Conservation (phyloP, 495 filamentous ascomycete genomes). For the Clavariopsis aquatica region DNA sequence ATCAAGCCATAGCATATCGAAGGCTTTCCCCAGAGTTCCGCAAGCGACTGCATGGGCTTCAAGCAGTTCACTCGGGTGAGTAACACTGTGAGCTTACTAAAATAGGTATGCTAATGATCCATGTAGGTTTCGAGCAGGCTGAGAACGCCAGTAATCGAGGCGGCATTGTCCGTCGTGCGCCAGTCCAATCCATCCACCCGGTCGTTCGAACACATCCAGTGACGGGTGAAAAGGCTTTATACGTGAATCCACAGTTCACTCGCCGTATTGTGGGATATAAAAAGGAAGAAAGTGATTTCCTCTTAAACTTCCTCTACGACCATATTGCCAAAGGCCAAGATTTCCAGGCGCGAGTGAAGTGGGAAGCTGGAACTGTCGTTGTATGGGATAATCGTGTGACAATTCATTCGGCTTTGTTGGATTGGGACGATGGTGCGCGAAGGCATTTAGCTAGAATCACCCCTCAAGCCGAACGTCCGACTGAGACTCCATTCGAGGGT, state of each 20-base stretch:
- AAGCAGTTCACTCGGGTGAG: constrained; percentile 69
- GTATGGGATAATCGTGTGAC: constrained; percentile 90
- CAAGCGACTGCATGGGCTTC: constrained; percentile 73
- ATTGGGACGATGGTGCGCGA: constrained; percentile 77
- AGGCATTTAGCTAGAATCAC: constrained; percentile 82
- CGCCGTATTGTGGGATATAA: constrained; percentile 72
- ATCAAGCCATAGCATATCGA: constrained; percentile 74
- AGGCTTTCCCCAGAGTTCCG: constrained; percentile 71
- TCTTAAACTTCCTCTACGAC: constrained; percentile 86
- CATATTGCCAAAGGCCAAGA: constrained; percentile 80
- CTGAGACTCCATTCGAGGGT: constrained; percentile 64
- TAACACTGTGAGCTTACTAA: background rate
- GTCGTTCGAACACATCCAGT: constrained; percentile 75
- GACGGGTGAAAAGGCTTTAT: constrained; percentile 84
- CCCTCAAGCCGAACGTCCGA: constrained; percentile 76
- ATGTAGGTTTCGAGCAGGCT: constrained; percentile 52
- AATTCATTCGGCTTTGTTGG: constrained; percentile 72
- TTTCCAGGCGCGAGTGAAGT: constrained; percentile 85
- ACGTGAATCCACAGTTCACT: constrained; percentile 82
- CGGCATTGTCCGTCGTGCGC: constrained; percentile 68
- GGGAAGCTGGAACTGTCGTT: constrained; percentile 79
- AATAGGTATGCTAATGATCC: constrained; percentile 7
- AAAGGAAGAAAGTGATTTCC: constrained; percentile 73
- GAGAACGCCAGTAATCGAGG: constrained; percentile 56
- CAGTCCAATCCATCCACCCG: constrained; percentile 70